Evolutionary conservation across 805 yeast species (phyloP), one percentile per base, ranked within the genome.

Genomic region (Cyberlindnera xylosilytica): DNA sequence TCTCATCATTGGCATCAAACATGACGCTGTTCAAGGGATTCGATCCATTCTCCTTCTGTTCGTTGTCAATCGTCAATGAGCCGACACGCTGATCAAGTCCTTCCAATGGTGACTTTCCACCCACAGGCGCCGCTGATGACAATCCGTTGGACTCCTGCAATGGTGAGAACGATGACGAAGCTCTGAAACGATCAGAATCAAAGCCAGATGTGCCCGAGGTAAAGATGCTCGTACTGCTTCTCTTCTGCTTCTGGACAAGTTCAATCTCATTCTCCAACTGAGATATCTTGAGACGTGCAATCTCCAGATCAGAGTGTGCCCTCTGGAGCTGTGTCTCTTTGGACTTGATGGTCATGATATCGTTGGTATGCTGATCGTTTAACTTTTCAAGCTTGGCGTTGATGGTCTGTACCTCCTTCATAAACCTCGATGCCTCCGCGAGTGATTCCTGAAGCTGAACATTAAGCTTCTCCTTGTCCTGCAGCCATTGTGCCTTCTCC

Each of bases 271-370:
- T 73, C 54, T 79, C 83, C 44, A 83, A 60, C 44, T 78, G 79
- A 24, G 69, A 57, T 11, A 77, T 69, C 50, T 72, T 73, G n/a
- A 71, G 59, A 39, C 73, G 75, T 4, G 81, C 69, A 34, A 69
- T 72, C 34, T 82, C 88, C 36, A 81, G 60, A 53, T 87, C 93
- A 36, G 79, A 73, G 32, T 68, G 74, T 19, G 79, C 63, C 34
- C 93, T 65, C 33, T 73, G 67, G 8, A 86, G 60, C 56, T 82
- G 88, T 0, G 87, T 78, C 37, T 86, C 93, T 49, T 78, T 80
- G 24, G 86, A 80, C 58, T 83, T 83, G 19, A 77, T 57, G 41
- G 72, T 66, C 52, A 82, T 65, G 34, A 66, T 65, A 36, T 73
- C 69, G 31, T 68, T 69, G 3, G 81, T 76, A 37, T 72, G 70